These are phyloP conservation scores for Rhizopus delemar DNA, from an alignment of 371 early-diverging fungal genomes.

Conservation along the genomic window DNA sequence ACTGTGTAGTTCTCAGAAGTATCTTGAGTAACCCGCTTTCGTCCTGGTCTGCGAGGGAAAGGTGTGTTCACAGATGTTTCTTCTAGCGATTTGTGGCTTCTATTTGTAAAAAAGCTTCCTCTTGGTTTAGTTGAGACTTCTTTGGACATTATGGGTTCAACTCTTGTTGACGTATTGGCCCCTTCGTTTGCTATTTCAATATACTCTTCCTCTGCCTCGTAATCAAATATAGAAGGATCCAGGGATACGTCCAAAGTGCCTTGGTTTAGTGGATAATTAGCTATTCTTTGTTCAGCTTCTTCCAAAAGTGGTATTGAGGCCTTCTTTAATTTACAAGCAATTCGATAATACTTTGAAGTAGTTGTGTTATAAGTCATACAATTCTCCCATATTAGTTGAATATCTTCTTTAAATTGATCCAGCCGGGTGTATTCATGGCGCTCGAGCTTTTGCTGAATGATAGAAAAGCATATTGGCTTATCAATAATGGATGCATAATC, in stretches of 20 bases:
- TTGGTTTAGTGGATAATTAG: not conserved
- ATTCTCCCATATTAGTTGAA: slow-evolving; percentile 73
- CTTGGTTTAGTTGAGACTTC: too few species aligned
- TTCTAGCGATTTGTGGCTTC: too few species aligned
- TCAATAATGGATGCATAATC: slow-evolving; percentile 78
- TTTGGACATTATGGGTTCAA: too few species aligned
- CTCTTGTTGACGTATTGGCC: not conserved
- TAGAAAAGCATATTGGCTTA: slow-evolving; percentile 59
- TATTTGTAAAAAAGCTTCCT: too few species aligned
- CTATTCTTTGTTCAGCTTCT: slow-evolving; percentile 3
- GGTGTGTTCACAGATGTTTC: not conserved
- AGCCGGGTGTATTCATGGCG: slow-evolving; percentile 37
- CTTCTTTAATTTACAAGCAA: slow-evolving; percentile 44
- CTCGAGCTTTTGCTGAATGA: slow-evolving; percentile 47
- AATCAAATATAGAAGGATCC: slow-evolving; percentile 14
- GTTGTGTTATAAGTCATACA: slow-evolving; percentile 75
- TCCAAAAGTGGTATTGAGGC: slow-evolving; percentile 10
- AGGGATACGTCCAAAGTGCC: slow-evolving; percentile 7
- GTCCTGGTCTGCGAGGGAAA: not conserved
- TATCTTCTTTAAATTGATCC: slow-evolving; percentile 54
- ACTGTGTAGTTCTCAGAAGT: not conserved
- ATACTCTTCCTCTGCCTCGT: not conserved
- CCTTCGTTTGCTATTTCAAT: not conserved
- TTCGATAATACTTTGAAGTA: slow-evolving; percentile 68
- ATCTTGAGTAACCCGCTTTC: not conserved